Conservation (phyloP, 2,329 filamentous ascomycete genomes). For the Tolypocladium cylindrosporum region DNA sequence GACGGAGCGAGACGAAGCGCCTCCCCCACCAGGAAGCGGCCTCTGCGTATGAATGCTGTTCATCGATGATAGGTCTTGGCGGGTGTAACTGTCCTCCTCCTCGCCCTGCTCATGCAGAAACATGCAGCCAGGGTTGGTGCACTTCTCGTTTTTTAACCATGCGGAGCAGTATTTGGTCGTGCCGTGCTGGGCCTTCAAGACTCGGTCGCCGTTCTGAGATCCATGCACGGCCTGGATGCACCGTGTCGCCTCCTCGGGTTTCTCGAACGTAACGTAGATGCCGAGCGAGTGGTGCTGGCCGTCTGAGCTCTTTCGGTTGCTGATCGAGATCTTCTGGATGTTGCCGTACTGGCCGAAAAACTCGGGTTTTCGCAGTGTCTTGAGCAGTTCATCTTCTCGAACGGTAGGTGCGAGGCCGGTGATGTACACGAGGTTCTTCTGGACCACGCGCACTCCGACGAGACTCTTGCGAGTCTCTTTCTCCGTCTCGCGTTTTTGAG, state of each 20-base stretch:
- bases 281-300: slow-evolving; percentile 79
- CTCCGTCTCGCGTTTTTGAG: slow-evolving; percentile 91
- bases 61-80: slow-evolving; percentile 89
- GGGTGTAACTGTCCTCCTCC: slow-evolving; percentile 91
- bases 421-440: slow-evolving; percentile 98
- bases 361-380: slow-evolving; percentile 79
- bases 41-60: slow-evolving; percentile 80
- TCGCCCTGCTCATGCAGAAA: slow-evolving; percentile 98
- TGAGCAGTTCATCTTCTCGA: slow-evolving; percentile 82
- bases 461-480: slow-evolving; percentile 93
- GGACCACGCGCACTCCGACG: slow-evolving; percentile 87
- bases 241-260: slow-evolving; percentile 76
- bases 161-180: slow-evolving; percentile 99
- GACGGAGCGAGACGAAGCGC: slow-evolving; percentile 41
- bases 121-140: slow-evolving; percentile 94
- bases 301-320: slow-evolving; percentile 74
- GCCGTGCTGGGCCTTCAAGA: slow-evolving; percentile 68
- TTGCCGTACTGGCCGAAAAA: slow-evolving; percentile 98
- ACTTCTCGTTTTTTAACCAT: slow-evolving; percentile 87
- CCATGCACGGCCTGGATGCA: slow-evolving; percentile 92
- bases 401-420: slow-evolving; percentile 88
- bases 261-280: slow-evolving; percentile 96
- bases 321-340: slow-evolving; percentile 98
- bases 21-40: slow-evolving; percentile 40
- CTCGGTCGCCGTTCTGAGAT: slow-evolving; percentile 79